phyloP scores from a whole-genome alignment of 345 rosid genomes.

The Corymbia maculata region DNA sequence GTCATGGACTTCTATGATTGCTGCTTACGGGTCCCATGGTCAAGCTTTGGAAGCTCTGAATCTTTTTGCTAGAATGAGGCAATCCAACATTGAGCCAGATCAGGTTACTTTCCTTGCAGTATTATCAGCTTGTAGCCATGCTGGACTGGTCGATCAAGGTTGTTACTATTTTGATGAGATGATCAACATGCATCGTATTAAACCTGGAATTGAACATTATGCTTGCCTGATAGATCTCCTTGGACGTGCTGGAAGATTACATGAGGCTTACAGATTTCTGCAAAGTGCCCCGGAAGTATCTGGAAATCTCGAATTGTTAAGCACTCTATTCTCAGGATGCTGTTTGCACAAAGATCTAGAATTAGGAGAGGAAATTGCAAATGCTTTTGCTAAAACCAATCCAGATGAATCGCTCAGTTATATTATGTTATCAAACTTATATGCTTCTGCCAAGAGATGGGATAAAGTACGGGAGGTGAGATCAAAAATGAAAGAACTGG shows the following conservation, averaged over 20 bases:
- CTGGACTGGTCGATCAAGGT: conserved; percentile 55
- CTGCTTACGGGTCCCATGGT: conserved; percentile 70
- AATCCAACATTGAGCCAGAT: conserved; percentile 39
- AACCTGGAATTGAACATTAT: conserved; percentile 50
- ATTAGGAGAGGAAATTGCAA: conserved; percentile 40
- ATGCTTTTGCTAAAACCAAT: conserved; percentile 26
- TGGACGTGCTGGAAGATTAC: conserved; percentile 57
- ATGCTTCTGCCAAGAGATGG: conserved; percentile 53
- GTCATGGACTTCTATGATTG: conserved; percentile 71
- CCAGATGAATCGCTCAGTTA: conserved; percentile 38
- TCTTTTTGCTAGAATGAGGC: conserved; percentile 45
- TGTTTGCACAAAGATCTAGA: conserved; percentile 31
- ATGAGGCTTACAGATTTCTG: conserved; percentile 51
- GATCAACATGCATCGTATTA: conserved; percentile 18
- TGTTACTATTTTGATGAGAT: conserved; percentile 29
- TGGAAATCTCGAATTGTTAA: conserved; percentile 41
- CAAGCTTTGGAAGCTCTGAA: conserved; percentile 40
- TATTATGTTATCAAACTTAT: conserved; percentile 33
- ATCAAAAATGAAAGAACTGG: conserved; percentile 43
- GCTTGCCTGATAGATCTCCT: conserved; percentile 76
- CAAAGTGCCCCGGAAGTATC: conserved; percentile 18
- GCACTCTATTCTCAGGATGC: conserved; percentile 61
- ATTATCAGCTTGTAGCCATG: conserved; percentile 68
- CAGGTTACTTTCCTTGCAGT: conserved; percentile 52
- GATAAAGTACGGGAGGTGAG: conserved; percentile 47